Base-by-base conservation (phyloP, 2,329 filamentous ascomycete species). In the Metarhizium rileyi region DNA sequence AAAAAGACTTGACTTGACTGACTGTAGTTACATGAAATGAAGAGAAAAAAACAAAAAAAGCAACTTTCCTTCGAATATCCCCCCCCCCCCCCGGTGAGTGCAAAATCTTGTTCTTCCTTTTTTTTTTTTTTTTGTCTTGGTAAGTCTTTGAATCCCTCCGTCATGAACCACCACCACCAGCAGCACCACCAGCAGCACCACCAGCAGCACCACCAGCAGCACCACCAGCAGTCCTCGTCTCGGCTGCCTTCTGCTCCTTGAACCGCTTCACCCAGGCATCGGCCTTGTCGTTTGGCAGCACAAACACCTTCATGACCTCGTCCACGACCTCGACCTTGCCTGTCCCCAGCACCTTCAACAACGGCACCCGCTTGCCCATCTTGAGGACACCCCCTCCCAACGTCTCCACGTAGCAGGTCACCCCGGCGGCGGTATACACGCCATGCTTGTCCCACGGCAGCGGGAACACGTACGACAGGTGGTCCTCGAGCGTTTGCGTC, bases 351-450 rank as follows among this genome's bases (percentile, higher is more conserved):
- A 91, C 78, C 70, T 89, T 87, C 46, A 89, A 67, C 57, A 97
- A 66, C 20, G 80, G 73, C 55, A 93, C 76, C 63, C 91, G 93
- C 77, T 87, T 90, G 44, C 93, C 91, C 22, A 90, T 83, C 71
- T 95, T 96, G 60, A 95, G 80, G 59, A 98, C 66, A 0, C 90
- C 90, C 0, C 90, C 90, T 0, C 74, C 72, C 4, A 70, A 69
- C 0, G 90, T 97, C 72, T 96, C 90, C 73, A 95, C 85, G 66
- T 88, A 97, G 61, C 88, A 93, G 57, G 95, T 90, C 4, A 95
- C 87, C 1, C 68, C 72, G 0, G 73, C 72, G 1, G 75, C 58
- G 1, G 71, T 77, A 66, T 95, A 96, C 59, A 81, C 81, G 2
- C 75, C 68, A 52, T 76, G 70, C 16, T 66, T 61, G 59, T 97